phyloP scores from a whole-genome alignment of 2,329 filamentous ascomycete genomes.

The Cercospora brassicicola region DNA sequence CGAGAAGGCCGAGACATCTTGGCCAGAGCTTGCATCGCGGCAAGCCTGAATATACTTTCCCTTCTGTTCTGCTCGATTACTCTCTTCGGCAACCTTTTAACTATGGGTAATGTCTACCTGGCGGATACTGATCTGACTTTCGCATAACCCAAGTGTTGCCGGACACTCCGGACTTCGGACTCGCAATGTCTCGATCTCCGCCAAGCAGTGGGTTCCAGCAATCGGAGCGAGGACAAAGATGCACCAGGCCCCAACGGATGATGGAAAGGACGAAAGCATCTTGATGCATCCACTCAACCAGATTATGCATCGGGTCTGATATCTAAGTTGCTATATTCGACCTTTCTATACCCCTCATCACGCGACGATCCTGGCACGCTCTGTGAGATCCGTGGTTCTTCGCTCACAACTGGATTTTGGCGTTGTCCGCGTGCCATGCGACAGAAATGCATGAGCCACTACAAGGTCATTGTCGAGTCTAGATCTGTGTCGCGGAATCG shows the following conservation, averaged over 20 bases:
- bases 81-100: background rate
- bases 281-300: background rate
- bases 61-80: background rate
- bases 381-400: background rate
- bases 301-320: background rate
- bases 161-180: background rate
- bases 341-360: background rate
- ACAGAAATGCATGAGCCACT: background rate
- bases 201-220: background rate
- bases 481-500: background rate
- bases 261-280: constrained; percentile 3
- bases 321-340: background rate
- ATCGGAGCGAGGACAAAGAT: constrained; percentile 1
- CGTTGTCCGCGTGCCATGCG: background rate
- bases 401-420: background rate
- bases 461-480: background rate
- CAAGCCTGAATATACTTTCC: background rate
- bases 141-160: background rate
- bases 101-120: background rate
- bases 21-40: background rate
- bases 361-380: background rate
- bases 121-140: background rate
- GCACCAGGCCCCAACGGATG: background rate
- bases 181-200: background rate
- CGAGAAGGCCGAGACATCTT: background rate